phyloP scores from a whole-genome alignment of 768 basidiomycete genomes.

The Podaxis sp. region DNA sequence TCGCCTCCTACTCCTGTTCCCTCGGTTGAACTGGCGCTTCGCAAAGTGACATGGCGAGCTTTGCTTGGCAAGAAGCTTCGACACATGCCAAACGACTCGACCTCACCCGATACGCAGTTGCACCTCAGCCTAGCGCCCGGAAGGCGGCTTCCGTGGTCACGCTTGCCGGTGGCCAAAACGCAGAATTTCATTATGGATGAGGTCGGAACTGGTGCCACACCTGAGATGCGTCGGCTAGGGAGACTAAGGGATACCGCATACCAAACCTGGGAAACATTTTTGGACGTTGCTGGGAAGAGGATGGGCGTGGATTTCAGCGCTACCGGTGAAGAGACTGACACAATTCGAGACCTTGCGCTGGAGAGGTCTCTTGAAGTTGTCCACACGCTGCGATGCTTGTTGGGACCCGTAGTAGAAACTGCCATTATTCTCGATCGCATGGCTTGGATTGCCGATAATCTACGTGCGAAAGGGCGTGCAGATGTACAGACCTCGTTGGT shows the following conservation, averaged over 20 bases:
- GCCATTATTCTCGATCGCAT: conserved; percentile 63
- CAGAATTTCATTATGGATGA: background rate
- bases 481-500: conserved; percentile 30
- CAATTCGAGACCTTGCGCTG: conserved; percentile 19
- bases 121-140: background rate
- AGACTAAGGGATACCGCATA: conserved; percentile 53
- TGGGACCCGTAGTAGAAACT: conserved; percentile 70
- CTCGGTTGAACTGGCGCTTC: conserved; percentile 49
- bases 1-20: conserved; percentile 25
- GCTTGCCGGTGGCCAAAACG: conserved; percentile 15
- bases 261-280: conserved; percentile 47
- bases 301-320: conserved; percentile 26
- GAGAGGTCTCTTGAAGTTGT: conserved; percentile 53
- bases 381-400: conserved; percentile 64
- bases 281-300: conserved; percentile 27
- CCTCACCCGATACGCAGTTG: background rate
- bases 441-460: conserved; percentile 46
- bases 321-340: conserved; percentile 1
- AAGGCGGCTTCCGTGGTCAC: conserved; percentile 21
- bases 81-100: background rate
- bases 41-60: conserved; percentile 75
- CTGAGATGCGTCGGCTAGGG: conserved; percentile 31
- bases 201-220: conserved; percentile 4
- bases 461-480: background rate
- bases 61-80: conserved; percentile 35